Percentiles rank a stretch among this genome's conserved stretches.
Evolutionary conservation across 2,329 filamentous ascomycete genomes (phyloP).

Genomic region (Triangularia verruculosa): DNA sequence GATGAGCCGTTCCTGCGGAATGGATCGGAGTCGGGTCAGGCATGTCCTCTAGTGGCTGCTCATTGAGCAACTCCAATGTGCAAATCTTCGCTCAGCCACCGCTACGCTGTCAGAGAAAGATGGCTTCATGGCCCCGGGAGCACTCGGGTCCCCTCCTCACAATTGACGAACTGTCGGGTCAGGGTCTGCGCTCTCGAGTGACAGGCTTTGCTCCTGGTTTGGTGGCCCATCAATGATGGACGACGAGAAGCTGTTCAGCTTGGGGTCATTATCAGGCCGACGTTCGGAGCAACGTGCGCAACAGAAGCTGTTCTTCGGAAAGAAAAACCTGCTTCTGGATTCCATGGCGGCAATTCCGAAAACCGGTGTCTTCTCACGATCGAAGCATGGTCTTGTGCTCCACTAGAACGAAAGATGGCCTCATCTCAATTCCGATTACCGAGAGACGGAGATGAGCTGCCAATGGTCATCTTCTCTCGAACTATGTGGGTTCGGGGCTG

Average conservation of each 20-base stretch:
- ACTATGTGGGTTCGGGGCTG: background rate
- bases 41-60: background rate
- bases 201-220: background rate
- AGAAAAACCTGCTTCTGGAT: background rate
- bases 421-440: background rate
- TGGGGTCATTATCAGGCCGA: background rate
- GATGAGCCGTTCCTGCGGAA: background rate
- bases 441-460: background rate
- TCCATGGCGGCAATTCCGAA: background rate
- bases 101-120: background rate
- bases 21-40: background rate
- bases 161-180: background rate
- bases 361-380: background rate
- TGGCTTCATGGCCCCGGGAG: background rate
- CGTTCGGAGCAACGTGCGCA: background rate
- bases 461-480: background rate
- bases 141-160: background rate
- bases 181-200: background rate
- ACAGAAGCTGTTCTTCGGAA: background rate
- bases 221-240: background rate
- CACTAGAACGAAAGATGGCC: background rate
- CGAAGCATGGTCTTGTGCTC: background rate
- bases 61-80: background rate
- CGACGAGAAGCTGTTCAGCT: background rate
- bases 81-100: background rate